Conservation (phyloP, 768 basidiomycete species). For the Artomyces pyxidatus region DNA sequence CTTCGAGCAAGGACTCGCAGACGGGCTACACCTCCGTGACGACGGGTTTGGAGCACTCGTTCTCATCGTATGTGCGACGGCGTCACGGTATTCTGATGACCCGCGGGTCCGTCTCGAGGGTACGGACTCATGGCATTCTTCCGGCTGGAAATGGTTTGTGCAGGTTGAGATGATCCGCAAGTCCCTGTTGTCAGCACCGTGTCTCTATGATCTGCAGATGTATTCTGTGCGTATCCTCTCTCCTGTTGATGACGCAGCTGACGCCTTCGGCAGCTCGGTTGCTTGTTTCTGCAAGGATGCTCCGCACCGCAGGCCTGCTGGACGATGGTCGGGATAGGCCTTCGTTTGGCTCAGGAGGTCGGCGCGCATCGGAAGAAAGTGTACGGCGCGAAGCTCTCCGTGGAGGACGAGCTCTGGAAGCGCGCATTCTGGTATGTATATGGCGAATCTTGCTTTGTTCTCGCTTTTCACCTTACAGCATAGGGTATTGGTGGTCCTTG, state of each 20-base stretch:
- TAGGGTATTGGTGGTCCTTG: conserved; percentile 44
- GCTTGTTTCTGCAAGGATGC: conserved; percentile 33
- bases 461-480: not conserved
- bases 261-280: conserved; percentile 24
- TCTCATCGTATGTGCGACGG: conserved; percentile 45
- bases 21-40: conserved; percentile 33
- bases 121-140: conserved; percentile 23
- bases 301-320: conserved; percentile 46
- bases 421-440: conserved; percentile 48
- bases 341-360: conserved; percentile 68
- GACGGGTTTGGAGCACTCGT: conserved; percentile 36
- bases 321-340: conserved; percentile 52
- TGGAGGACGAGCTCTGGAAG: conserved; percentile 70
- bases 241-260: conserved; percentile 17
- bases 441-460: not conserved
- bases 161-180: conserved; percentile 58
- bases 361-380: conserved; percentile 55
- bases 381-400: conserved; percentile 30
- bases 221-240: conserved; percentile 38
- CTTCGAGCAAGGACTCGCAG: conserved; percentile 32
- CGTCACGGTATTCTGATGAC: conserved; percentile 44
- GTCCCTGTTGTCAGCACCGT: conserved; percentile 46
- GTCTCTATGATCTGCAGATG: conserved; percentile 64
- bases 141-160: conserved; percentile 41
- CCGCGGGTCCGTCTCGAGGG: conserved; percentile 30